These are phyloP conservation scores for Paracoccidioides brasiliensis DNA, from an alignment of 2,329 filamentous ascomycete genomes.

Conservation along the genomic window DNA sequence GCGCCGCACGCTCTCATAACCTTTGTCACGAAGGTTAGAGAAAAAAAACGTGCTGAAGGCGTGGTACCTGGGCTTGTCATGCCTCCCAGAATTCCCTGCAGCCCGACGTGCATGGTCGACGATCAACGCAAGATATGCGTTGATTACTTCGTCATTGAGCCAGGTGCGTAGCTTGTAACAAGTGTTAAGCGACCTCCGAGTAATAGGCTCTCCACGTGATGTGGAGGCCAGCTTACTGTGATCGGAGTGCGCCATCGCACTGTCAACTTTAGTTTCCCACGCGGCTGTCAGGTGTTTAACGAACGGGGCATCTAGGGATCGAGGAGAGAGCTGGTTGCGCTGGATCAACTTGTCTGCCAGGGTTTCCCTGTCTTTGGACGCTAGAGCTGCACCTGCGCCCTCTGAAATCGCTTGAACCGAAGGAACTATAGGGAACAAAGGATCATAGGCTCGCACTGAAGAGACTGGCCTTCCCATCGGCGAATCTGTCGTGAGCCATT, in stretches of 20 bases:
- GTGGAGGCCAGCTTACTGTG: constrained; percentile 20
- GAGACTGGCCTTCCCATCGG: constrained; percentile 10
- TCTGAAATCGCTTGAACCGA: not conserved
- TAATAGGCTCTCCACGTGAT: constrained; percentile 24
- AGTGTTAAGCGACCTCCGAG: constrained; percentile 23
- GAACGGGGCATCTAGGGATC: constrained; percentile 17
- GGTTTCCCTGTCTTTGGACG: constrained; percentile 1
- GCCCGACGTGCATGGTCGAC: constrained; percentile 25
- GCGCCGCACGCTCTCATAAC: constrained; percentile 26
- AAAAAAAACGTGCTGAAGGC: constrained; percentile 36
- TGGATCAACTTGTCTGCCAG: not conserved
- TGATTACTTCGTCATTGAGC: constrained; percentile 37
- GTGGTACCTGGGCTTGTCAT: constrained; percentile 26
- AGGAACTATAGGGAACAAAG: constrained; percentile 4
- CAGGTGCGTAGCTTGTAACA: constrained; percentile 26
- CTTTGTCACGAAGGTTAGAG: constrained; percentile 29
- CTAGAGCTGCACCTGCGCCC: constrained; percentile 1
- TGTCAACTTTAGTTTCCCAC: constrained; percentile 24
- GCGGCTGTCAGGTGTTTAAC: constrained; percentile 23
- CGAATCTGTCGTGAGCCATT: constrained; percentile 6
- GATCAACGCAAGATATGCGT: constrained; percentile 32
- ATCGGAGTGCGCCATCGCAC: constrained; percentile 18
- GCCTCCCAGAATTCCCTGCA: constrained; percentile 21
- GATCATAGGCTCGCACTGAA: constrained; percentile 8
- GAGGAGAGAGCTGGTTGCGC: not conserved